phyloP scores from a whole-genome alignment of 2,329 filamentous ascomycete genomes.

The Zymoseptoria crescenta region DNA sequence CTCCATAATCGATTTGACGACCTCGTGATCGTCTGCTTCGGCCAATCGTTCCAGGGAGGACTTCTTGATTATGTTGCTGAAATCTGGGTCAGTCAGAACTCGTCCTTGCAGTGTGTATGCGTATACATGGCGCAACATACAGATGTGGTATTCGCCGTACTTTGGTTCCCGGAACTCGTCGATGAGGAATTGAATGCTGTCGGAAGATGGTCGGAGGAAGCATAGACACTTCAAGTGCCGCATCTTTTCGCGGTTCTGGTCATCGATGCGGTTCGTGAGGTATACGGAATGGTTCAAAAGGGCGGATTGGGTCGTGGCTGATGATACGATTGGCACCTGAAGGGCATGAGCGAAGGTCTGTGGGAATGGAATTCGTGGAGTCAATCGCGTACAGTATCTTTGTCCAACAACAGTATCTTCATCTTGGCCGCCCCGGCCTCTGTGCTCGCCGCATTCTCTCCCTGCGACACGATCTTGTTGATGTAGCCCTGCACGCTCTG shows the following conservation, averaged over 20 bases:
- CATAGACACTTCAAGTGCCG: conserved; percentile 89
- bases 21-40: conserved; percentile 95
- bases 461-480: conserved; percentile 85
- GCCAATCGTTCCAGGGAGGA: conserved; percentile 88
- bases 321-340: conserved; percentile 81
- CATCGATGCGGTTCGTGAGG: conserved; percentile 92
- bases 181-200: conserved; percentile 87
- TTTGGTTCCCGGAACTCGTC: conserved; percentile 94
- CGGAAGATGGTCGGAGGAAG: conserved; percentile 83
- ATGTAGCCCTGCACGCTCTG: conserved; percentile 91
- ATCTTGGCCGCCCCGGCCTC: conserved; percentile 70
- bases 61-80: conserved; percentile 96
- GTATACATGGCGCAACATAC: conserved; percentile 29
- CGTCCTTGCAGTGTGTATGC: conserved; percentile 7
- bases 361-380: background rate
- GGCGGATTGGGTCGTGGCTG: conserved; percentile 88
- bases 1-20: conserved; percentile 88
- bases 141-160: conserved; percentile 95
- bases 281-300: conserved; percentile 96
- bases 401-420: conserved; percentile 93
- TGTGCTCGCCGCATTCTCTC: conserved; percentile 52
- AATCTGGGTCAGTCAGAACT: conserved; percentile 49
- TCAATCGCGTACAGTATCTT: conserved; percentile 62
- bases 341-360: conserved; percentile 8
- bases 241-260: conserved; percentile 89